These are phyloP conservation scores for Xylariaceae sp. DNA, from an alignment of 2,329 filamentous ascomycete genomes.

Conservation along the genomic window DNA sequence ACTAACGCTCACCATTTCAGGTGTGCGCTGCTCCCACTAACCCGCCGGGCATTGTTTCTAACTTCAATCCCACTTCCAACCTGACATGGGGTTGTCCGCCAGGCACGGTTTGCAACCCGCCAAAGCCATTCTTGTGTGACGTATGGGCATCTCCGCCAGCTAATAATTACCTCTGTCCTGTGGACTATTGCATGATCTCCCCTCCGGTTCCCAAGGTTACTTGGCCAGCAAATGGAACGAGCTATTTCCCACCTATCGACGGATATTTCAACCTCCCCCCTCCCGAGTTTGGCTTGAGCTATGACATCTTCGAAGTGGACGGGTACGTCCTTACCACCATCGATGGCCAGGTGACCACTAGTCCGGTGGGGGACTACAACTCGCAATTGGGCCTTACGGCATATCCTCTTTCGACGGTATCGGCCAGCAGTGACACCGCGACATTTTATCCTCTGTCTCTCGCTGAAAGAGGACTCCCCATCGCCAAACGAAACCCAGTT, in stretches of 20 bases:
- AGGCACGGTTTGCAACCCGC: constrained; percentile 46
- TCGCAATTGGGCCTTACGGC: constrained; percentile 42
- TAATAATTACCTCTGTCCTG: constrained; percentile 37
- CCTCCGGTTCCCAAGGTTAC: constrained; percentile 27
- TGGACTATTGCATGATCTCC: no score
- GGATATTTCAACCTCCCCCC: constrained; percentile 62
- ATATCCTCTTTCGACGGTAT: constrained; percentile 22
- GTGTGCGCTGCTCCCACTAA: constrained; percentile 5
- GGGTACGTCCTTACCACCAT: constrained; percentile 27
- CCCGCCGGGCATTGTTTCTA: constrained; percentile 5
- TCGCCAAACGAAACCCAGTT: constrained; percentile 33
- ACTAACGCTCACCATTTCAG: no score
- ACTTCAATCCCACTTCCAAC: constrained; percentile 30
- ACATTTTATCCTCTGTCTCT: neutral
- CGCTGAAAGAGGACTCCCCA: constrained; percentile 5
- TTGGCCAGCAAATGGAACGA: constrained; percentile 38
- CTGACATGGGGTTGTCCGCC: constrained; percentile 47
- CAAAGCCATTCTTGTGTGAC: no score
- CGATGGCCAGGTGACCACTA: constrained; percentile 29
- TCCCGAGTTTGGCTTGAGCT: constrained; percentile 52
- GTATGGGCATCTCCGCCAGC: constrained; percentile 41
- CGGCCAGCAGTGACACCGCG: neutral
- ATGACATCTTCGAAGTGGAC: constrained; percentile 50
- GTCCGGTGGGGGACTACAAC: constrained; percentile 48
- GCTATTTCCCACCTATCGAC: constrained; percentile 43